A percentile compares a stretch with the other conserved stretches of the same genome.
phyloP scores from a whole-genome alignment of 179 eudicot genomes.

The Nepenthes alata region DNA sequence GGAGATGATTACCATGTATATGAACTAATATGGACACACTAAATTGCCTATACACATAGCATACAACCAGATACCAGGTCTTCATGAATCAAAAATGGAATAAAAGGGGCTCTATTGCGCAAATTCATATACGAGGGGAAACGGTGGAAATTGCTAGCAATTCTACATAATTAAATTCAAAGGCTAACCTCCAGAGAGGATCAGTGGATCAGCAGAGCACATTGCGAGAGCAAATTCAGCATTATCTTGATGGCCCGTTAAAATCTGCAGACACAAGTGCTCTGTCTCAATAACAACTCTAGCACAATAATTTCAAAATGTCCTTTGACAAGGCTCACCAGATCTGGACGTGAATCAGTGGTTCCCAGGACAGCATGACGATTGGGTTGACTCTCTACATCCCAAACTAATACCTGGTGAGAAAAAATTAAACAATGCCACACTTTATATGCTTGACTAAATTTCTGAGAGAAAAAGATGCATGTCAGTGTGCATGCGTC shows the following conservation, averaged over 20 bases:
- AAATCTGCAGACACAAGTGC: slow-evolving; percentile 33
- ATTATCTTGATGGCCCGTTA: slow-evolving; percentile 81
- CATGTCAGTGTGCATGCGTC: neutral
- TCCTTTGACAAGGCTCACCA: slow-evolving; percentile 34
- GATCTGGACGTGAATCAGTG: slow-evolving; percentile 67
- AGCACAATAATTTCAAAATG: neutral
- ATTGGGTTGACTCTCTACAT: slow-evolving; percentile 84
- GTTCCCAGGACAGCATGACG: slow-evolving; percentile 78
- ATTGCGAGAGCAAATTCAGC: slow-evolving; percentile 91
- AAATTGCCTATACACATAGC: no score
- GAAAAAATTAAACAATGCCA: slow-evolving; percentile 1
- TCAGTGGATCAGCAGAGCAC: slow-evolving; percentile 77
- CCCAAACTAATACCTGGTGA: slow-evolving; percentile 85
- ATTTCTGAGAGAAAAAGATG: slow-evolving; percentile 1
- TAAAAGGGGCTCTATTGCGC: no score
- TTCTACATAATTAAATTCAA: neutral
- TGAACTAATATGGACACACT: no score
- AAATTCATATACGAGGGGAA: no score
- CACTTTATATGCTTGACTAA: neutral
- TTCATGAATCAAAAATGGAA: no score
- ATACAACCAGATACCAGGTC: no score
- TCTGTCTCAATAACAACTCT: neutral
- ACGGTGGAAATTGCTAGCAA: no score
- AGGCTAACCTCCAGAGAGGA: slow-evolving; percentile 85
- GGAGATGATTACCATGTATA: no score